Percentiles rank a stretch among this genome's conserved stretches.
Evolutionary conservation across 805 yeast genomes (phyloP).

Genomic region (Candida railenensis): DNA sequence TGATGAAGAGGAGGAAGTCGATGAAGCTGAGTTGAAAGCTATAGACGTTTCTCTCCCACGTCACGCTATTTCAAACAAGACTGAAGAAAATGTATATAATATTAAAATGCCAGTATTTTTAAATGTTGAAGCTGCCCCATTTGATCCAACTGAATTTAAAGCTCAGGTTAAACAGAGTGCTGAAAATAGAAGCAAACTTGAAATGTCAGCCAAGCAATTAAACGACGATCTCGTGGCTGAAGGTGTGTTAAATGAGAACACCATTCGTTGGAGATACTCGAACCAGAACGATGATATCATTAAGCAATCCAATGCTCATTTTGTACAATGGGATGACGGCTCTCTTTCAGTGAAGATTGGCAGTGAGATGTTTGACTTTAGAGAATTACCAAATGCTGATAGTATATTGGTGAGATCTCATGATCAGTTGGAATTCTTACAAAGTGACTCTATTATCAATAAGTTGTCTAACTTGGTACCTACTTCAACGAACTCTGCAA

Average conservation of each 20-base stretch:
- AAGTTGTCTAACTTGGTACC: conserved; percentile 79
- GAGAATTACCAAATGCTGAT: conserved; percentile 62
- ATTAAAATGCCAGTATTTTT: conserved; percentile 82
- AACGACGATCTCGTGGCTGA: conserved; percentile 53
- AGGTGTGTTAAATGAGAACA: conserved; percentile 72
- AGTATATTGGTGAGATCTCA: conserved; percentile 71
- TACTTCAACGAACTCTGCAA: conserved; percentile 81
- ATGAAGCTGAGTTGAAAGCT: conserved; percentile 31
- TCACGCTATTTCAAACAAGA: conserved; percentile 42
- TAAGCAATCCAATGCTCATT: conserved; percentile 86
- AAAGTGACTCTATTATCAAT: conserved; percentile 62
- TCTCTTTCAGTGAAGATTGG: conserved; percentile 83
- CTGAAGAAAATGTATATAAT: conserved; percentile 38
- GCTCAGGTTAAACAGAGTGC: conserved; percentile 44
- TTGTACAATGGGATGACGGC: conserved; percentile 95
- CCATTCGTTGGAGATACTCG: conserved; percentile 92
- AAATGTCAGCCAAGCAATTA: conserved; percentile 42
- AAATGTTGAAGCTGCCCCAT: conserved; percentile 80
- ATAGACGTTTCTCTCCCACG: conserved; percentile 45
- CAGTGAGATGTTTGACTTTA: conserved; percentile 79
- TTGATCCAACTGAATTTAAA: conserved; percentile 70
- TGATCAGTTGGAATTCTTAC: conserved; percentile 68
- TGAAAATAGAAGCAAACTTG: conserved; percentile 21
- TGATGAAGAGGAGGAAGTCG: conserved; percentile 33
- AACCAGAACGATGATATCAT: conserved; percentile 68